These are phyloP conservation scores for Rostrohypoxylon terebratum DNA, from an alignment of 495 filamentous ascomycete species.

Conservation along the genomic window DNA sequence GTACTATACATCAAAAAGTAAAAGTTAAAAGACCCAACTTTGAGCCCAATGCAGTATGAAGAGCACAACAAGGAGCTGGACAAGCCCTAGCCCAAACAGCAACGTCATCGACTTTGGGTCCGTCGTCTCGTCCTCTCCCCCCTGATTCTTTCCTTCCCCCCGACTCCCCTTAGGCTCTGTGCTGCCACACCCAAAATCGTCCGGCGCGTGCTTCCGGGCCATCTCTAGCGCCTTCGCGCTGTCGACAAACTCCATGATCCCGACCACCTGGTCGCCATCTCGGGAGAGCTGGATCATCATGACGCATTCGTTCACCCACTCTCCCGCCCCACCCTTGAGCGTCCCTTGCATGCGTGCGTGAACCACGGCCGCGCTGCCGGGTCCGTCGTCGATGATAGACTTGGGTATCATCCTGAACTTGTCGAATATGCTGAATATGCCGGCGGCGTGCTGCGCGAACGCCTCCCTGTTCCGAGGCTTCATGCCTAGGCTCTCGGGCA, in stretches of 20 bases:
- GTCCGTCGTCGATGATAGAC: constrained; percentile 51
- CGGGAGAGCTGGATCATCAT: constrained; percentile 51
- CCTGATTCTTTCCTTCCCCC: background rate
- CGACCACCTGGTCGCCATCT: constrained; percentile 47
- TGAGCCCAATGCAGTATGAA: constrained; percentile 30
- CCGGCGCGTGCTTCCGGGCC: constrained; percentile 48
- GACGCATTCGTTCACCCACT: constrained; percentile 58
- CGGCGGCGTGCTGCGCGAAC: constrained; percentile 51
- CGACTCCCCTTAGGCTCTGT: background rate
- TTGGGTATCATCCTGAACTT: constrained; percentile 54
- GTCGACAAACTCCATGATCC: constrained; percentile 57
- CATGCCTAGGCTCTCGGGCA: constrained; percentile 54
- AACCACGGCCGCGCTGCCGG: constrained; percentile 47
- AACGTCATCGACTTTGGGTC: constrained; percentile 33
- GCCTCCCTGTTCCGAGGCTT: constrained; percentile 47
- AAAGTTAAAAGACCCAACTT: constrained; percentile 29
- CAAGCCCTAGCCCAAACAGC: constrained; percentile 38
- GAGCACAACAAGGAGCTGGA: constrained; percentile 34
- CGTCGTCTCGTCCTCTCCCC: background rate
- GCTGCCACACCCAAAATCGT: constrained; percentile 41
- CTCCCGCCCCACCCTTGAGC: constrained; percentile 33
- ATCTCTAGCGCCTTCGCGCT: constrained; percentile 56
- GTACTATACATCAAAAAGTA: background rate
- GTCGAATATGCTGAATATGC: constrained; percentile 55
- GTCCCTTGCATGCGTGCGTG: constrained; percentile 53